Base-by-base conservation (phyloP, 306 rosid genomes). In the Castanopsis chinensis region DNA sequence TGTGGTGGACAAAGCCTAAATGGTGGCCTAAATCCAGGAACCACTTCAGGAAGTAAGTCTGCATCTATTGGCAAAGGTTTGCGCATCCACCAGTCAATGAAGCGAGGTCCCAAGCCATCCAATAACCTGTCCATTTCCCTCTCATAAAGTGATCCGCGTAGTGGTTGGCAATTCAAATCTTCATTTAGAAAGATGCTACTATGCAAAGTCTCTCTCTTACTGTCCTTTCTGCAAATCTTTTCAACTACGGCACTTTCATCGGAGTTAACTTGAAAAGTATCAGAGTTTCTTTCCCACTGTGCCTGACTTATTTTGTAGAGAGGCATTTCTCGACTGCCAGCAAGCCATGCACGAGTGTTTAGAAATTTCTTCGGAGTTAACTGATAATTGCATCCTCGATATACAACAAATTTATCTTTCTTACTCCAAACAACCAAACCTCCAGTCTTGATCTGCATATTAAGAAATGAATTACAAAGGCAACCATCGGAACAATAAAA, bases 31-130 rank as follows among this genome's bases (percentile, higher is more conserved):
- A 86, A 90, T 72, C 94, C 97, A 70, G 91, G 90, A 89, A 94
- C 87, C 79, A 79, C 85, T 87, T 89, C 91, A 19, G 92, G 92
- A 77, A 94, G 97, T 85, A 92, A 81, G 81, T 94, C 97, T 15
- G 93, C 98, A 88, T 94, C 98, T 25, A 94, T 92, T 0, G 98
- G 98, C 78, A 94, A 87, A 80, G 98, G 98, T 80, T 89, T 94
- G 87, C 77, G 87, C 92, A 85, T 86, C 98, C 98, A 94, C 98
- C 98, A 94, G 77, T 92, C 98, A 85, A 86, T 51, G 81, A 89
- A 94, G 61, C 97, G 96, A 84, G 98, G 96, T 73, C 98, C 98
- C 70, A 94, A 85, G 61, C 88, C 93, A 58, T 92, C 92, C 85
- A 94, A 81, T 79, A 92, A 80, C 81, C 97, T 89, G 61, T 94